A percentile compares a stretch with the other conserved stretches of the same genome.
Evolutionary conservation across 164 flowering plant genomes (phyloP).

Genomic region (Cinnamomum chago): DNA sequence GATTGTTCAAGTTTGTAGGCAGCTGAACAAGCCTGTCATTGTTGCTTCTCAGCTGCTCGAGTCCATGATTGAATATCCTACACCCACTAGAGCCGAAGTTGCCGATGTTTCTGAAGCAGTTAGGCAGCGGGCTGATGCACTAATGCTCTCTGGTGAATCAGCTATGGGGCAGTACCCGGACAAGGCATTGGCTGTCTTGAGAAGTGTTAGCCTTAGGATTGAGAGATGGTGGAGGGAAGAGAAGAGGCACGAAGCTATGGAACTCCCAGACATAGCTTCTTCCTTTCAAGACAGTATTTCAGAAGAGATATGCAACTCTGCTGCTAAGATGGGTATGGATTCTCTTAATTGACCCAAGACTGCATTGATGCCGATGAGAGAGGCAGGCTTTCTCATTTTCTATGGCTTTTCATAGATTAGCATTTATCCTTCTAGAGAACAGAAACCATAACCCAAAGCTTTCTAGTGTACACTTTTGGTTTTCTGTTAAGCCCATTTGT

Average conservation of each 20-base stretch:
- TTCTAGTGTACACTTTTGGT: too few species aligned
- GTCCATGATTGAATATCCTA: slow-evolving; percentile 97
- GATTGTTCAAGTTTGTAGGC: slow-evolving; percentile 78
- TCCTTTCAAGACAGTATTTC: slow-evolving; percentile 75
- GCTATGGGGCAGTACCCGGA: slow-evolving; percentile 98
- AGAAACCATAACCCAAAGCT: too few species aligned
- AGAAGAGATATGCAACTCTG: slow-evolving; percentile 94
- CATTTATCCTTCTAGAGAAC: too few species aligned
- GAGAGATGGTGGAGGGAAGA: slow-evolving; percentile 98
- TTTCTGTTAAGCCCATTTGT: too few species aligned
- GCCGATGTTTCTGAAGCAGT: slow-evolving; percentile 99
- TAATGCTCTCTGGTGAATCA: slow-evolving; percentile 99
- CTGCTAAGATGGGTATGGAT: slow-evolving; percentile 89
- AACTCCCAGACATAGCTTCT: slow-evolving; percentile 57
- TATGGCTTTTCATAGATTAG: too few species aligned
- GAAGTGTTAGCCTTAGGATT: slow-evolving; percentile 87
- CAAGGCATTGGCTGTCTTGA: slow-evolving; percentile 79
- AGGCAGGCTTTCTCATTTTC: too few species aligned
- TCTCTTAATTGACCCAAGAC: background rate
- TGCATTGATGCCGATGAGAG: too few species aligned
- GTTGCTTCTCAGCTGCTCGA: slow-evolving; percentile 96
- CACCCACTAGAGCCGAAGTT: slow-evolving; percentile 97
- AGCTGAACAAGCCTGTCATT: slow-evolving; percentile 87
- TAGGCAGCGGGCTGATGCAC: slow-evolving; percentile 87
- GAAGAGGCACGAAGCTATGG: slow-evolving; percentile 71